Percentiles rank a stretch among this genome's conserved stretches.
These are phyloP conservation scores for Adansonia madagascariensis DNA, from an alignment of 441 rosid species.

Conservation along the genomic window DNA sequence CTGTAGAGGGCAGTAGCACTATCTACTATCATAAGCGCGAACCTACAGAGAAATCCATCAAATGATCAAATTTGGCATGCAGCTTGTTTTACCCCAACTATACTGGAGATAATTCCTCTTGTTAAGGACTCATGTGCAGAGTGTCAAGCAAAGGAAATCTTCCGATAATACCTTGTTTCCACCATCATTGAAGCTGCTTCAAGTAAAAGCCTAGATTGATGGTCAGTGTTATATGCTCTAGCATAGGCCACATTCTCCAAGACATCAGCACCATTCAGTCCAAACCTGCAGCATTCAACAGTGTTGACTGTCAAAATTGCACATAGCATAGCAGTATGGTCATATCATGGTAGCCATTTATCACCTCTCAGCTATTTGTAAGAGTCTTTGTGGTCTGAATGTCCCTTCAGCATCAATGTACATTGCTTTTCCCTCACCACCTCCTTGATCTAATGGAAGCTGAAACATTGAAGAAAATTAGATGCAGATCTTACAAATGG, in stretches of 20 bases:
- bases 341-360: conserved; percentile 21
- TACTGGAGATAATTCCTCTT: not conserved
- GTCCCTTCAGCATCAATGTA: conserved; percentile 99
- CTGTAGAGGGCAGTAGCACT: conserved; percentile 94
- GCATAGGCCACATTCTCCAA: conserved; percentile 97
- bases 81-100: conserved; percentile 2
- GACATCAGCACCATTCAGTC: conserved; percentile 91
- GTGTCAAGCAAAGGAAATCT: conserved; percentile 13
- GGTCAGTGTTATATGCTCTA: conserved; percentile 97
- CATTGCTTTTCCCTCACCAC: conserved; percentile 98
- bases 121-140: not conserved
- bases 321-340: conserved; percentile 15
- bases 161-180: conserved; percentile 68
- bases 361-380: conserved; percentile 94
- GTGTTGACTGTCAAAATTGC: conserved; percentile 25
- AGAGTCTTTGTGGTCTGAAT: conserved; percentile 91
- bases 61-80: not conserved
- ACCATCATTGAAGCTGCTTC: conserved; percentile 99
- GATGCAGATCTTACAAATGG: conserved; percentile 6
- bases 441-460: conserved; percentile 99
- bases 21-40: conserved; percentile 94
- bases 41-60: conserved; percentile 49
- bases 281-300: conserved; percentile 59
- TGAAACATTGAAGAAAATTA: conserved; percentile 39
- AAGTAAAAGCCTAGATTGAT: conserved; percentile 92